Evolutionary conservation across 345 rosid genomes (phyloP).

Genomic region (Combretum micranthum): DNA sequence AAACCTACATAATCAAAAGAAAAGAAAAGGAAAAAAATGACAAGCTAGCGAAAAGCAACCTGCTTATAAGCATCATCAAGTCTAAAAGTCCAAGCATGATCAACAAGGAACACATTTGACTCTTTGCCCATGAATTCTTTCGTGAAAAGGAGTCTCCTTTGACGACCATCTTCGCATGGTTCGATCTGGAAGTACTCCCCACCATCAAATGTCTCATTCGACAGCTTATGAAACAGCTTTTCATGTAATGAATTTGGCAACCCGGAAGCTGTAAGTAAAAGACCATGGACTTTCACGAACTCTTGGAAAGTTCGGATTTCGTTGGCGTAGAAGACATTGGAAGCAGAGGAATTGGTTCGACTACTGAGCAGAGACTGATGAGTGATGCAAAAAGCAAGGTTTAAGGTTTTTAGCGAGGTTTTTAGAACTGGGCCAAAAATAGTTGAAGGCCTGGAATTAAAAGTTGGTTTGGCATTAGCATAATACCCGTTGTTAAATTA

Average conservation of each 20-base stretch:
- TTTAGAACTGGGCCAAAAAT: too few species aligned
- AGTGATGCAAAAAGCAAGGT: too few species aligned
- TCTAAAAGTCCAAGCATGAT: slow-evolving; percentile 96
- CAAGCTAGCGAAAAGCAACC: slow-evolving; percentile 20
- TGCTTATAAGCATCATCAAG: slow-evolving; percentile 73
- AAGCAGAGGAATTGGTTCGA: background rate
- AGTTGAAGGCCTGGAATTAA: too few species aligned
- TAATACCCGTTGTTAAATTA: too few species aligned
- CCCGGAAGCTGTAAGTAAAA: slow-evolving; percentile 79
- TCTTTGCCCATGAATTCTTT: slow-evolving; percentile 46
- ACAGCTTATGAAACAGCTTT: slow-evolving; percentile 61
- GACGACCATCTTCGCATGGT: slow-evolving; percentile 56
- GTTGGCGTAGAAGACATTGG: background rate
- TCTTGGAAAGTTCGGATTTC: slow-evolving; percentile 56
- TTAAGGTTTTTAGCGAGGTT: too few species aligned
- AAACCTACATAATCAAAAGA: background rate
- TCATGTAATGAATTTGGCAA: slow-evolving; percentile 64
- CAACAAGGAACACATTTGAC: slow-evolving; percentile 74
- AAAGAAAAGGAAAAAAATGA: background rate
- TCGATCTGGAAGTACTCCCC: slow-evolving; percentile 73
- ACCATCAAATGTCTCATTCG: slow-evolving; percentile 70
- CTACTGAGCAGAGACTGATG: too few species aligned
- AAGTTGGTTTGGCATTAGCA: too few species aligned
- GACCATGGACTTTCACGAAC: slow-evolving; percentile 66
- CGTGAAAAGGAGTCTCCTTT: slow-evolving; percentile 60